Evolutionary conservation across 176 grass and related monocot genomes (phyloP).

Genomic region (Poa pratensis): DNA sequence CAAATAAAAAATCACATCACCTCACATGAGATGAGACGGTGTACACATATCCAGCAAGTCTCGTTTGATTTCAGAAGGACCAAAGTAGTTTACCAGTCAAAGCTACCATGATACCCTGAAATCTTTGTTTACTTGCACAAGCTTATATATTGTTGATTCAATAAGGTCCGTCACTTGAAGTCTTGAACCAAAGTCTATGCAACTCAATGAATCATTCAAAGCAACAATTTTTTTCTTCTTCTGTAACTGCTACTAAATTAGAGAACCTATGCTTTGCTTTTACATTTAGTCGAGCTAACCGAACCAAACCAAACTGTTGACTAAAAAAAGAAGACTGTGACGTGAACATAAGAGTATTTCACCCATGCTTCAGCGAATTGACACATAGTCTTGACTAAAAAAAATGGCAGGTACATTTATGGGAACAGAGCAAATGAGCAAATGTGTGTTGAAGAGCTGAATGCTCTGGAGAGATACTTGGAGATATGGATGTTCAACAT

Average conservation of each 20-base stretch:
- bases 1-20: not conserved
- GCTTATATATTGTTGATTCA: not conserved
- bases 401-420: constrained; percentile 65
- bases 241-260: not conserved
- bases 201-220: not conserved
- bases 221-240: constrained; percentile 10
- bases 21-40: not conserved
- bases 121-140: not conserved
- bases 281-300: not conserved
- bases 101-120: not conserved
- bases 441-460: constrained; percentile 76
- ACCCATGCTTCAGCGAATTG: not conserved
- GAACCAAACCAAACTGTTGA: not conserved
- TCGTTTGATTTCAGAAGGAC: constrained; percentile 10
- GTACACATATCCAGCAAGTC: not conserved
- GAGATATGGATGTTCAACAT: constrained; percentile 92
- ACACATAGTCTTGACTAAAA: not conserved
- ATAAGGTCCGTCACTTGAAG: not conserved
- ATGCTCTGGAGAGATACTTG: constrained; percentile 71
- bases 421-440: constrained; percentile 71
- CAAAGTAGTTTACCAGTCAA: constrained; percentile 1
- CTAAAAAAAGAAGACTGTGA: not conserved
- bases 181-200: not conserved
- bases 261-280: not conserved
- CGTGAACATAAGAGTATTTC: not conserved